These are phyloP conservation scores for Phytophthora sansomeana DNA, from an alignment of 352 stramenopile genomes.

Conservation along the genomic window DNA sequence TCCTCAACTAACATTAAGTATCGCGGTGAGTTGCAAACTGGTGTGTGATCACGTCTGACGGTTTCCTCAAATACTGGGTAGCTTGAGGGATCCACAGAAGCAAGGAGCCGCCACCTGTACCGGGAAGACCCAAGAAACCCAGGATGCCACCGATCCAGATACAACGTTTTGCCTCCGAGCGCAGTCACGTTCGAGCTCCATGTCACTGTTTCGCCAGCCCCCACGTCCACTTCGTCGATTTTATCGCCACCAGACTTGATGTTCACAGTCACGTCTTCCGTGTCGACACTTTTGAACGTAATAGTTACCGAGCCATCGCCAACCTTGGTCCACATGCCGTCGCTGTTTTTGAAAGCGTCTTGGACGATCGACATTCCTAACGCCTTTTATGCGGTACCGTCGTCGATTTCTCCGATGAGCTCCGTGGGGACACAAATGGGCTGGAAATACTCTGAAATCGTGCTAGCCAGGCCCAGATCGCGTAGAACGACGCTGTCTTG, in stretches of 20 bases:
- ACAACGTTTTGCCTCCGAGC: slow-evolving; percentile 49
- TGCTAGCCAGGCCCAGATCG: slow-evolving; percentile 36
- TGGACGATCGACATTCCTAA: slow-evolving; percentile 37
- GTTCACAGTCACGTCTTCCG: too few species aligned
- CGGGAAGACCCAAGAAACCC: slow-evolving; percentile 43
- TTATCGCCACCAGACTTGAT: too few species aligned
- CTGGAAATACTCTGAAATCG: slow-evolving; percentile 46
- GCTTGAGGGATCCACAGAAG: slow-evolving; percentile 52
- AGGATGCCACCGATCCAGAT: slow-evolving; percentile 54
- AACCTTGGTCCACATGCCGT: too few species aligned
- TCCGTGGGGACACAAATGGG: slow-evolving; percentile 45
- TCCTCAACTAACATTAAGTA: slow-evolving; percentile 9
- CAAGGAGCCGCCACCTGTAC: too few species aligned
- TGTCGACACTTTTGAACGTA: too few species aligned
- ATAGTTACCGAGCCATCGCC: too few species aligned
- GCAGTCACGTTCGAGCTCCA: slow-evolving; percentile 42
- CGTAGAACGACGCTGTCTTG: slow-evolving; percentile 36
- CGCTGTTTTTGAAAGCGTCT: too few species aligned
- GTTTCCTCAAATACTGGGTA: slow-evolving; percentile 29
- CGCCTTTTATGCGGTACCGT: slow-evolving; percentile 37
- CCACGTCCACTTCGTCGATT: too few species aligned
- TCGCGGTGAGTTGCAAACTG: slow-evolving; percentile 21
- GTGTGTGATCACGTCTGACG: too few species aligned
- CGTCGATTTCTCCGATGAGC: slow-evolving; percentile 46
- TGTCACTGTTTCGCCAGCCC: slow-evolving; percentile 34